These are phyloP conservation scores for Gymnopilus junonius DNA, from an alignment of 768 basidiomycete genomes.

Conservation along the genomic window DNA sequence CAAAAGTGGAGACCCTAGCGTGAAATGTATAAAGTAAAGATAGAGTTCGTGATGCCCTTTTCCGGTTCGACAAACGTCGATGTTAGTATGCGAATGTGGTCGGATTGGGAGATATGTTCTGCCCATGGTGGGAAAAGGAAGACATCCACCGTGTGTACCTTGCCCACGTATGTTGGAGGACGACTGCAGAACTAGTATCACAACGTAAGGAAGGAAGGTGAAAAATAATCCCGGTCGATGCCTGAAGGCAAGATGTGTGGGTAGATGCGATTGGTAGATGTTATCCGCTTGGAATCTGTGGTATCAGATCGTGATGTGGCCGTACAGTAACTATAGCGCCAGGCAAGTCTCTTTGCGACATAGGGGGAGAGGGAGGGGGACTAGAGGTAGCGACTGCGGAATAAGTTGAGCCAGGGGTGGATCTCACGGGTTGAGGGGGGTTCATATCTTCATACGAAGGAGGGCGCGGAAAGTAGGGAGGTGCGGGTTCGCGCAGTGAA, in stretches of 20 bases:
- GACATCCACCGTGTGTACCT: slow-evolving; percentile 3
- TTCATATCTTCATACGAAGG: slow-evolving; percentile 39
- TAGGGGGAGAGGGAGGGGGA: slow-evolving; percentile 21
- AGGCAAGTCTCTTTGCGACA: slow-evolving; percentile 15
- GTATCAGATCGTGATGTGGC: slow-evolving; percentile 14
- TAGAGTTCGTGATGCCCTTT: slow-evolving; percentile 5
- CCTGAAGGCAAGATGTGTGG: not conserved
- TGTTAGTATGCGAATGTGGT: not conserved
- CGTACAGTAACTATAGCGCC: slow-evolving; percentile 10
- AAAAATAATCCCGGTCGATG: slow-evolving; percentile 11
- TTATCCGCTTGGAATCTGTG: slow-evolving; percentile 22
- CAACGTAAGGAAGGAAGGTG: not conserved
- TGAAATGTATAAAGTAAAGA: slow-evolving; percentile 12
- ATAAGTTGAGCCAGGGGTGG: slow-evolving; percentile 27
- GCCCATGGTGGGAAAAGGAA: slow-evolving; percentile 13
- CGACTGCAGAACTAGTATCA: not conserved
- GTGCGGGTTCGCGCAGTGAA: slow-evolving; percentile 47
- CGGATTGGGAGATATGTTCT: slow-evolving; percentile 1
- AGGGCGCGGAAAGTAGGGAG: slow-evolving; percentile 57
- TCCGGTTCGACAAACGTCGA: not conserved
- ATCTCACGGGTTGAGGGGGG: slow-evolving; percentile 9
- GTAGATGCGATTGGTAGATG: not conserved
- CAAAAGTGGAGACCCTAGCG: slow-evolving; percentile 10
- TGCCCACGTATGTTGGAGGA: not conserved
- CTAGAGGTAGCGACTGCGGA: slow-evolving; percentile 30